Evolutionary conservation across 441 rosid species (phyloP), one percentile per base, ranked within the genome.

Genomic region (Bruguiera hainesii): DNA sequence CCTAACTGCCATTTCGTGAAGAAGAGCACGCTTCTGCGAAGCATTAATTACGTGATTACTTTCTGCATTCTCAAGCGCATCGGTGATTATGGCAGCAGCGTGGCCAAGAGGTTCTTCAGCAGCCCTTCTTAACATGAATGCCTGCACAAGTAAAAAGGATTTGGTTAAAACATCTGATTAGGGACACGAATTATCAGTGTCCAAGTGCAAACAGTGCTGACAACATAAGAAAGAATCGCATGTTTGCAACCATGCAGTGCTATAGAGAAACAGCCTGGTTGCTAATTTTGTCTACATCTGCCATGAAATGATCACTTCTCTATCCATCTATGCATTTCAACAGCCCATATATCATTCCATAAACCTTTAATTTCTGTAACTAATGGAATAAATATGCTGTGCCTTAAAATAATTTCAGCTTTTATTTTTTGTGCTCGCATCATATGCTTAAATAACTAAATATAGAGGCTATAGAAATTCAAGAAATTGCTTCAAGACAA

Each of bases 91-190:
- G 39, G 98, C 94, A 9, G 97, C 90, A 68, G 99, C 99, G 75
- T 91, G 98, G 63, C 98, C 98, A n/a, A 91, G 85, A 67, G 97
- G 94, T 76, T 89, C 99, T 83, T 91, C 99, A 0, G 82, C 84
- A 0, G 91, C 87, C 80, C 85, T 82, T 83, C 74, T 94, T 76
- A 94, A 81, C 96, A 94, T 87, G 78, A 94, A 94, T 52, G 98
- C 98, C 99, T 94, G 88, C 62, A 37, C 48, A 74, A 53, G 64
- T 29, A 63, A 60, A 39, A 46, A 55, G 65, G 28, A 61, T 25
- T 30, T 57, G 63, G 15, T 60, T 30, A 56, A 46, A 9, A 42
- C 20, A 61, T 15, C 28, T 8, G 20, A 60, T 25, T 11, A 31
- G 28, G 2, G 6, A 20, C 18, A 53, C 48, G 23, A 23, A 53